Evolutionary conservation across 2,329 filamentous ascomycete species (phyloP), one percentile per base, ranked within the genome.

Genomic region (Colletotrichum costaricense): DNA sequence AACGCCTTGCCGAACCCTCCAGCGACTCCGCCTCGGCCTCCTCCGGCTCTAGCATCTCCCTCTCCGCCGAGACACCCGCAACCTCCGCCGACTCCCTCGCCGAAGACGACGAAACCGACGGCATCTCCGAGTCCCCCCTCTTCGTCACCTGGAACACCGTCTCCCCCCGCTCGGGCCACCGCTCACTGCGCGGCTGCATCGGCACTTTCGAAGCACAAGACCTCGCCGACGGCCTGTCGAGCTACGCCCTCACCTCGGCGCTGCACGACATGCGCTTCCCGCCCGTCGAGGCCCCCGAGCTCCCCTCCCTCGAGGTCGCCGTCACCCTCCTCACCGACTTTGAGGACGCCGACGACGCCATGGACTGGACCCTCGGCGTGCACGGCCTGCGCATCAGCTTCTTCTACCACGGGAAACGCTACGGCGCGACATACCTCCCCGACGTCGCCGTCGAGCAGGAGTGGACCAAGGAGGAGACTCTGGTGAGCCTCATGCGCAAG

Each of bases 81-180:
- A 88, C 86, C 1, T 86, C 85, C 16, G 84, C 80, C 14, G 82
- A 84, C 42, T 86, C 83, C 33, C 81, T 84, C 26, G 35, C 78
- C 84, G 56, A 35, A 46, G 73, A 76, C 59, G 49, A 76, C 49
- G 63, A 76, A 78, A 57, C 80, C 79, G 73, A 78, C 78, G 76
- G 73, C 76, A 75, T 76, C 77, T 83, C 83, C 70, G 88, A 89
- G 55, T 91, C 92, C 75, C 96, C 96, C 0, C 88, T 98, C 52
- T 98, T 98, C 81, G 94, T 99, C 59, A 98, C 95, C 8, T 98
- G 96, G 95, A 97, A 98, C 84, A 94, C 90, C 0, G 78, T 95
- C 67, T 91, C 89, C 8, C 82, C 86, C 26, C 79, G 79, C 14
- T 77, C 82, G 66, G 89, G 91, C 33, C 84, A 91, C 76, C 92